Evolutionary conservation across 2,329 filamentous ascomycete species (phyloP).

Genomic region (Tolypocladium amazonense): DNA sequence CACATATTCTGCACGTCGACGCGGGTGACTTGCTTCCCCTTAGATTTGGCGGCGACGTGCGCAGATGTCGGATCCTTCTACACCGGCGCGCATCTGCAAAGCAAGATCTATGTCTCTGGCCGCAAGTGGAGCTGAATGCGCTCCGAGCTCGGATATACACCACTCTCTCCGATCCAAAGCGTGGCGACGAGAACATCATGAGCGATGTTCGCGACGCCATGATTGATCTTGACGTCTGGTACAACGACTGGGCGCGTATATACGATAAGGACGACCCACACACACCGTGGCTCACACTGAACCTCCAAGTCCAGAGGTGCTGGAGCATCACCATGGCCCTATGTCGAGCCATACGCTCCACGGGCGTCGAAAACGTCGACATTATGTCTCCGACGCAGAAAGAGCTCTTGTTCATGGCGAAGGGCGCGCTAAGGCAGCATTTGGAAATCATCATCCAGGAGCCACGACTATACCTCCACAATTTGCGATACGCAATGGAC

Average conservation of each 20-base stretch:
- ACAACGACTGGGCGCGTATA: constrained; percentile 24
- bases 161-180: constrained; percentile 14
- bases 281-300: constrained; percentile 26
- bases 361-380: constrained; percentile 16
- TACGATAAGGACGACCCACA: constrained; percentile 7
- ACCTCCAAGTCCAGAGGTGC: constrained; percentile 39
- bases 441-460: constrained; percentile 35
- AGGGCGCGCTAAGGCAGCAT: constrained; percentile 38
- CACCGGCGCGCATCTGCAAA: constrained; percentile 29
- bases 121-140: constrained; percentile 34
- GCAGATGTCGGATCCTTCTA: constrained; percentile 33
- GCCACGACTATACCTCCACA: constrained; percentile 34
- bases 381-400: constrained; percentile 38
- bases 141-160: constrained; percentile 24
- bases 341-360: constrained; percentile 35
- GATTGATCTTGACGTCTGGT: constrained; percentile 38
- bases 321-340: constrained; percentile 43
- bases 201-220: constrained; percentile 31
- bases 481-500: constrained; percentile 42
- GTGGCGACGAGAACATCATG: constrained; percentile 22
- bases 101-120: constrained; percentile 39
- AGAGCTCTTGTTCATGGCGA: constrained; percentile 36
- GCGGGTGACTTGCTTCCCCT: constrained; percentile 15
- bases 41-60: constrained; percentile 29
- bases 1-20: constrained; percentile 36